Conservation (phyloP, 106 monocot genomes). For the Cymbidium sinense region DNA sequence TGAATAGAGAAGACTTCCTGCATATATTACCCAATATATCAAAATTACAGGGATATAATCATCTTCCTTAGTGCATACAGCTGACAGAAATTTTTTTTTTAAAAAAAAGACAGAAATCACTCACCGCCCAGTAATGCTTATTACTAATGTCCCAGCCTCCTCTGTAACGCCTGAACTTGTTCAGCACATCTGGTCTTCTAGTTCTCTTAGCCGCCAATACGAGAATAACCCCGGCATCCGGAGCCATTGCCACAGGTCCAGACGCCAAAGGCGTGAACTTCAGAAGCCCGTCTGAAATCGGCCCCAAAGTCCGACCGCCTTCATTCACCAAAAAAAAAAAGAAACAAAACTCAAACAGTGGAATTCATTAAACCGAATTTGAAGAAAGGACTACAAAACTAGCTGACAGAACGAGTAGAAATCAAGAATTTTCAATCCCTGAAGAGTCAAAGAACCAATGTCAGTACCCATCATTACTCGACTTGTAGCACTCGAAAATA, state of each 20-base stretch:
- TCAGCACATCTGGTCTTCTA: slow-evolving; percentile 43
- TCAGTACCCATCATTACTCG: not conserved
- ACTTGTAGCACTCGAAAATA: not conserved
- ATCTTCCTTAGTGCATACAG: not conserved
- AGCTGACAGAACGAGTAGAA: not conserved
- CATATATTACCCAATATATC: not conserved
- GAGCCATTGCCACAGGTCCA: slow-evolving; percentile 14
- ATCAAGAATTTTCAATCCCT: not conserved
- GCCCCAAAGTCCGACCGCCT: slow-evolving; percentile 29
- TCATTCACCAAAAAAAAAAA: slow-evolving; percentile 1
- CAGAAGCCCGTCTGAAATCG: slow-evolving; percentile 26
- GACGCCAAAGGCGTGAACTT: slow-evolving; percentile 30
- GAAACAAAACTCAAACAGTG: not conserved
- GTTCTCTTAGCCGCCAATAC: slow-evolving; percentile 47
- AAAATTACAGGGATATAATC: not conserved
- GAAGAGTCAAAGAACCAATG: not conserved
- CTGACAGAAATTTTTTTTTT: not conserved
- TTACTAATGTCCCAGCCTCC: slow-evolving; percentile 55
- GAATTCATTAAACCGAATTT: not conserved
- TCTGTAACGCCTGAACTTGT: slow-evolving; percentile 29
- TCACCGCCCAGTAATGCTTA: slow-evolving; percentile 55
- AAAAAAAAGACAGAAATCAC: slow-evolving; percentile 2
- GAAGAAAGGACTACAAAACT: not conserved
- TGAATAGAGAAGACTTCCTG: not conserved
- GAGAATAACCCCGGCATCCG: slow-evolving; percentile 22